Evolutionary conservation across 768 basidiomycete genomes (phyloP), one percentile per base, ranked within the genome.

Genomic region (Macrolepiota dolichaula): DNA sequence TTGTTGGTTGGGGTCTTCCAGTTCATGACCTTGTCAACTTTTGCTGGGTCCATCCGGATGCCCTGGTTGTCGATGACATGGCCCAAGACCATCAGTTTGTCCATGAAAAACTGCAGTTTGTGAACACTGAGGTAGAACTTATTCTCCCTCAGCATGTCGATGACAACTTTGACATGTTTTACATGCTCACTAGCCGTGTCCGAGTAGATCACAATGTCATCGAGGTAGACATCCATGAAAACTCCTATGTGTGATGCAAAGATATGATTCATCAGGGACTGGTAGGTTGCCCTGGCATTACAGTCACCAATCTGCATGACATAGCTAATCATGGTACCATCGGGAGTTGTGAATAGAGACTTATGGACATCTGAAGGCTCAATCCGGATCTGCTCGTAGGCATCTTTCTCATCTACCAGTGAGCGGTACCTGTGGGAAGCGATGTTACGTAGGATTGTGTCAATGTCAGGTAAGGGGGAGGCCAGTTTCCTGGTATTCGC

Each of bases 261-360:
- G 0, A 81, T 67, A 42, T 79, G 71, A 35, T 78, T 78, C 76
- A 80, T 80, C 1, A 81, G 52, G 0, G 71, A 62, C 61, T 80
- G 79, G 68, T 73, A 80, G 0, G 78, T 81, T 0, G 78, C 77
- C 0, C 65, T 62, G 25, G 66, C 68, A 51, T 74, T 75, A 25
- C 70, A 73, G 55, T 73, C 69, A 0, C 73, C 73, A 3, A 65
- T 66, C 50, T 69, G 74, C 51, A 69, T 62, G 0, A 81, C 77
- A 0, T 68, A 53, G 40, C 77, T 78, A 4, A 71, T 70, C 76
- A 81, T 79, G 7, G 70, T 79, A 0, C 79, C 77, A 64, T 75
- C 71, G 36, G 74, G 73, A 0, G 73, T 79, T 0, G 71, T 73
- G 57, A 78, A 46, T 47, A 71, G 52, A 17, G 68, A 42, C 2